Evolutionary conservation across 176 grass and related monocot genomes (phyloP), one percentile per base, ranked within the genome.

Genomic region (Avena sativa): DNA sequence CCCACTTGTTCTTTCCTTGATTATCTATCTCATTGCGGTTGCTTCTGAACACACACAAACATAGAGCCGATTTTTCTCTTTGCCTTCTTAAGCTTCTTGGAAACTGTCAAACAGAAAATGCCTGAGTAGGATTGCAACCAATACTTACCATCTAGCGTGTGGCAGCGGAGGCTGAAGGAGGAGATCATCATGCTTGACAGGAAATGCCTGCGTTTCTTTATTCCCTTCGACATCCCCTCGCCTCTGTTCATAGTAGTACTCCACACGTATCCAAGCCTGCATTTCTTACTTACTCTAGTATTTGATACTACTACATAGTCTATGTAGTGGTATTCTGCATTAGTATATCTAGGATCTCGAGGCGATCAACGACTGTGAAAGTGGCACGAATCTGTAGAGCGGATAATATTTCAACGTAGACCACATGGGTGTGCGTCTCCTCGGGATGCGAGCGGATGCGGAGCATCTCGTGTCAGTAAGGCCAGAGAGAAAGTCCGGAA

Each of bases 341-440:
- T 43, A 43, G 40, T 43, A 43, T 43, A 43, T 43, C 6, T 43
- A 43, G 6, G 40, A 80, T 60, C 52, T 87, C 52, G 21, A 86
- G 21, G n/a, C 23, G 68, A 78, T 58, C 50, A 86, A 53, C 25
- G 53, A 59, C 51, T 48, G 21, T 85, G 59, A 64, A 67, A 48
- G 62, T 26, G 43, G 52, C 13, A 59, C 16, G 14, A 28, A 77
- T 59, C 34, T 50, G 36, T 23, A 46, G 15, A 20, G 2, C 78
- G 67, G 61, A 55, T 52, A 30, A 69, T 26, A 69, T 79, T 79
- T 26, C 25, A 80, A 36, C 23, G 23, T 72, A 87, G 13, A 65
- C 51, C 85, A 91, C 89, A 74, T 66, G 40, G 47, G 32, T 1
- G 32, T 25, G 21, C n/a, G 67, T 40, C 20, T 87, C 28, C 64